Evolutionary conservation across 345 rosid species (phyloP), one percentile per base, ranked within the genome.

Genomic region (Murraya paniculata): DNA sequence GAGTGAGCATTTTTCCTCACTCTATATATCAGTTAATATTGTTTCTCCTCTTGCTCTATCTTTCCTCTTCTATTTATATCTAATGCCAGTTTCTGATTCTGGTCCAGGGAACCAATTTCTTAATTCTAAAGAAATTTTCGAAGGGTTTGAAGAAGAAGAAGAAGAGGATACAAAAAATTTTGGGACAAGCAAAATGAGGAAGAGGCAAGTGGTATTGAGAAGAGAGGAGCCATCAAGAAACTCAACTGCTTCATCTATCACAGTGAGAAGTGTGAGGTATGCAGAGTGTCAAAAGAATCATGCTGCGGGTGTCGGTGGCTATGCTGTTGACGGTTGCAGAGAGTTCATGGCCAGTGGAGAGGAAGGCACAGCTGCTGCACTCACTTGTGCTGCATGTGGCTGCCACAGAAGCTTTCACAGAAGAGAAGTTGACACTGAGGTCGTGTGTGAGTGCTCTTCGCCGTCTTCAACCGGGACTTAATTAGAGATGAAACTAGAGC

Each of bases 221-320:
- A 87, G 84, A 68, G 91, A 85, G 77, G 91, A 87, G 84, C 79
- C 87, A 7, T 75, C 90, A 24, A 90, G 91, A 65, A 83, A 71
- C 68, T 72, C 78, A 55, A 73, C 85, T 22, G 69, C 64, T 74
- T 90, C 93, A 59, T 81, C 92, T 9, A 1, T 56, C 76, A 83
- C 86, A 5, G 35, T 78, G 3, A 87, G 88, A 83, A 88, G 75
- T 64, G 89, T 92, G 76, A 84, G 89, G 64, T 91, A 92, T 72
- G 86, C 79, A 36, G 97, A 92, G 90, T 91, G 97, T 59, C 95
- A 91, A 68, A 92, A 88, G 90, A 92, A 92, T 65, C 93, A 91
- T 58, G 97, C 95, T 2, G 95, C 91, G 25, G 82, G 82, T 5
- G 86, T 89, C 19, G 97, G 94, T 2, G 94, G 94, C 18, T 86